A percentile compares a stretch with the other conserved stretches of the same genome.
Conservation (phyloP, 495 filamentous ascomycete genomes). For the Tuber calosporum region DNA sequence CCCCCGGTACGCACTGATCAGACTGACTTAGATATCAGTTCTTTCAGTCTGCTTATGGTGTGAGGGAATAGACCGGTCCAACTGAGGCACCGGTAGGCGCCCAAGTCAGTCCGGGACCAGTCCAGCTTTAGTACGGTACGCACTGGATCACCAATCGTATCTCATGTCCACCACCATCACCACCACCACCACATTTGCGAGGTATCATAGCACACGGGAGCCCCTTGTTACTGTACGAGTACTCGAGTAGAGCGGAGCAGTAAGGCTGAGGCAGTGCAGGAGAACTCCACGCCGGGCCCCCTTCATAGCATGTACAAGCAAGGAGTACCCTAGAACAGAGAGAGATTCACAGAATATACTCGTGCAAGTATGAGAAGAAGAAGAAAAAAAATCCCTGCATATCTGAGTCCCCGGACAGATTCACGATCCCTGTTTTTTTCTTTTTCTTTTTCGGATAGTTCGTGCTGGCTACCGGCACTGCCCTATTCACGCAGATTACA, state of each 20-base stretch:
- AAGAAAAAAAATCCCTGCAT: too few relatives aligned
- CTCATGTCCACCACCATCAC: background rate
- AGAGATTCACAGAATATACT: too few relatives aligned
- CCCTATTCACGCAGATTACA: background rate
- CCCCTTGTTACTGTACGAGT: too few relatives aligned
- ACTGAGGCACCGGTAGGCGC: background rate
- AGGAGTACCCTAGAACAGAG: too few relatives aligned
- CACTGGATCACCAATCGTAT: background rate
- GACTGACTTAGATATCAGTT: background rate
- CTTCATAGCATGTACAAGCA: too few relatives aligned
- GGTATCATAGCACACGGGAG: background rate
- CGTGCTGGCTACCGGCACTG: background rate
- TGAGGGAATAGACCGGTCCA: background rate
- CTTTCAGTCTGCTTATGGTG: background rate
- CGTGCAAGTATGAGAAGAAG: too few relatives aligned
- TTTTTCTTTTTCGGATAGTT: too few relatives aligned
- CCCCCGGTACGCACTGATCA: background rate
- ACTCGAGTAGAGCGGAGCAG: background rate
- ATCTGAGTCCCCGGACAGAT: too few relatives aligned
- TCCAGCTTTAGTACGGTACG: background rate
- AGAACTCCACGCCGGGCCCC: background rate
- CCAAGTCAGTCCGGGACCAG: background rate
- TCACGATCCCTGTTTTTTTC: too few relatives aligned
- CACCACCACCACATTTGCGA: background rate
- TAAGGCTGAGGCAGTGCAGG: background rate